phyloP scores from a whole-genome alignment of 2,329 filamentous ascomycete genomes.

The Fusarium penzigii region DNA sequence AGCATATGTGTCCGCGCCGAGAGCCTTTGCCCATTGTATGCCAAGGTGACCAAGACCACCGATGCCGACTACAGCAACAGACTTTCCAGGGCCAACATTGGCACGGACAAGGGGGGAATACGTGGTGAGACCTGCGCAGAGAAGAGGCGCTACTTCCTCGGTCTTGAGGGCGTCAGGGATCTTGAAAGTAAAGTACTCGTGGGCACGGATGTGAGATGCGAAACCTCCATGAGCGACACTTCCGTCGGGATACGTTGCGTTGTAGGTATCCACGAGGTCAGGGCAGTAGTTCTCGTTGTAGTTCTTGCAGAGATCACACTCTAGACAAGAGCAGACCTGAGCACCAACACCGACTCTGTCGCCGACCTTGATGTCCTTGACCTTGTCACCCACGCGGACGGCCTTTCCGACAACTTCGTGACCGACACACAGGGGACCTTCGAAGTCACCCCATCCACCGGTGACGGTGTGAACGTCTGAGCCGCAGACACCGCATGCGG shows the following conservation, averaged over 20 bases:
- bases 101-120: constrained; percentile 69
- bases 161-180: constrained; percentile 55
- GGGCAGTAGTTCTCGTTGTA: constrained; percentile 42
- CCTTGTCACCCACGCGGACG: too few relatives aligned
- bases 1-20: constrained; percentile 67
- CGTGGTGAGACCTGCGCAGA: constrained; percentile 77
- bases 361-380: constrained; percentile 52
- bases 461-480: too few relatives aligned
- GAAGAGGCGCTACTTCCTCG: constrained; percentile 63
- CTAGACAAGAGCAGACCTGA: constrained; percentile 58
- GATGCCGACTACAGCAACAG: constrained; percentile 67
- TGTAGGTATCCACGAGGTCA: constrained; percentile 57
- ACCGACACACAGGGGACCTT: constrained; percentile 33
- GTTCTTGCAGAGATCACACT: constrained; percentile 48
- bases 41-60: constrained; percentile 76
- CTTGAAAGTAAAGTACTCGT: constrained; percentile 60
- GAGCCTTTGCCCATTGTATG: constrained; percentile 68
- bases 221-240: constrained; percentile 67
- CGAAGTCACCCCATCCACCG: constrained; percentile 40
- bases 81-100: constrained; percentile 68
- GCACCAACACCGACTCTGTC: constrained; percentile 67
- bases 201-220: constrained; percentile 49
- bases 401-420: too few relatives aligned
- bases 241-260: constrained; percentile 57
- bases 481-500: too few relatives aligned